These are phyloP conservation scores for Acanthamoeba divionensis DNA, from an alignment of 208 protist species.

Conservation along the genomic window DNA sequence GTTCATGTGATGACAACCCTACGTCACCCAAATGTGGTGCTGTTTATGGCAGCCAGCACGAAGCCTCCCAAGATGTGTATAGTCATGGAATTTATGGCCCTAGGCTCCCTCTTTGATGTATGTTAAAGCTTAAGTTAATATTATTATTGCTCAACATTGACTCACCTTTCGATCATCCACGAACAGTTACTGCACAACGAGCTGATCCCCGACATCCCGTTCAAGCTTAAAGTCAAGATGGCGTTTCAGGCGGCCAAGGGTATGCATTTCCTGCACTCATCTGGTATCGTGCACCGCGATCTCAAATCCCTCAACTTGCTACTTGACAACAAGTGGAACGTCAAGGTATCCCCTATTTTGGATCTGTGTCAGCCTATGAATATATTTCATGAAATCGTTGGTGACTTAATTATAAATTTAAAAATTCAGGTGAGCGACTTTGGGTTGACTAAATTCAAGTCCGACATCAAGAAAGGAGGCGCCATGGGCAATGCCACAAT, in stretches of 20 bases:
- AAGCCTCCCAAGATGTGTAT: not conserved
- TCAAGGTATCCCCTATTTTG: no score
- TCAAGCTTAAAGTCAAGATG: not conserved
- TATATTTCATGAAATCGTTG: no score
- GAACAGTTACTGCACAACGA: no score
- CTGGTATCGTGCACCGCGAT: not conserved
- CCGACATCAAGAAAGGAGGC: not conserved
- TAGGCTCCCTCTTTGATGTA: not conserved
- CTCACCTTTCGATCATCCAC: no score
- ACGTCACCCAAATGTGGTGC: constrained; percentile 22
- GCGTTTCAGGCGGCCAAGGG: constrained; percentile 1
- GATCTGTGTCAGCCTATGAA: no score
- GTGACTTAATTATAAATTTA: no score
- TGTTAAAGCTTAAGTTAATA: no score
- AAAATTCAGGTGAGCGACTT: not conserved
- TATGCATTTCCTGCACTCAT: constrained; percentile 38
- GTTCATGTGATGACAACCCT: no score
- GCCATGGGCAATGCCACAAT: no score
- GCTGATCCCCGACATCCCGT: not conserved
- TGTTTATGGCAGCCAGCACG: constrained; percentile 4
- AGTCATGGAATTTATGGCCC: constrained; percentile 11
- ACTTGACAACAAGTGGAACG: not conserved
- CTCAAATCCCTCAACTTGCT: not conserved
- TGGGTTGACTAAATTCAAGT: not conserved
- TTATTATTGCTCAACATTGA: no score